These are phyloP conservation scores for Rhizopogon salebrosus DNA, from an alignment of 768 basidiomycete genomes.

Conservation along the genomic window DNA sequence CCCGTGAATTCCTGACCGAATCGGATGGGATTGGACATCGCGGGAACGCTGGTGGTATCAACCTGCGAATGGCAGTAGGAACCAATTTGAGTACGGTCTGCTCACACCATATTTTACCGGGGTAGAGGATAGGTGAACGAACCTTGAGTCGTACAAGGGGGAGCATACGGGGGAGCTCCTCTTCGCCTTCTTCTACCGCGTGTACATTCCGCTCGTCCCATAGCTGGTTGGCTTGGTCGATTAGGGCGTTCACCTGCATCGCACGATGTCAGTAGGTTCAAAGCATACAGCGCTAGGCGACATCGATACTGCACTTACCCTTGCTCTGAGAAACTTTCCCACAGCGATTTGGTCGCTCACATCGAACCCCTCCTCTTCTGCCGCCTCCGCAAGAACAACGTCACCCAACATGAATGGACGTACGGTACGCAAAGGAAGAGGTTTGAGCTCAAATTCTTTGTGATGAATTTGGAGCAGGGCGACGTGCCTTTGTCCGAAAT, in stretches of 20 bases:
- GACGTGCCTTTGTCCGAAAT: conserved; percentile 61
- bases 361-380: conserved; percentile 73
- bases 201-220: conserved; percentile 73
- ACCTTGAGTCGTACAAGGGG: conserved; percentile 87
- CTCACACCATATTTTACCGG: not conserved
- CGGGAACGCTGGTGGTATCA: conserved; percentile 84
- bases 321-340: conserved; percentile 69
- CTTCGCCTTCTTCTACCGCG: conserved; percentile 58
- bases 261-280: not conserved
- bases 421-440: conserved; percentile 85
- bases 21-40: conserved; percentile 92
- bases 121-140: not conserved
- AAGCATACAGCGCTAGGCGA: not conserved
- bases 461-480: conserved; percentile 85
- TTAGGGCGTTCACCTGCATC: conserved; percentile 70
- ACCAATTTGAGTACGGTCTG: not conserved
- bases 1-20: conserved; percentile 96
- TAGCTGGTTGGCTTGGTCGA: conserved; percentile 67
- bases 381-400: conserved; percentile 65
- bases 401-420: conserved; percentile 92
- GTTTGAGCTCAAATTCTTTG: conserved; percentile 81
- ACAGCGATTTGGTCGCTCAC: conserved; percentile 80
- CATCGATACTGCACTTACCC: conserved; percentile 36
- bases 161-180: conserved; percentile 64
- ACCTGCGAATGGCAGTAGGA: conserved; percentile 41